Evolutionary conservation across 2,329 filamentous ascomycete genomes (phyloP).

Genomic region (Aureobasidium sp.): DNA sequence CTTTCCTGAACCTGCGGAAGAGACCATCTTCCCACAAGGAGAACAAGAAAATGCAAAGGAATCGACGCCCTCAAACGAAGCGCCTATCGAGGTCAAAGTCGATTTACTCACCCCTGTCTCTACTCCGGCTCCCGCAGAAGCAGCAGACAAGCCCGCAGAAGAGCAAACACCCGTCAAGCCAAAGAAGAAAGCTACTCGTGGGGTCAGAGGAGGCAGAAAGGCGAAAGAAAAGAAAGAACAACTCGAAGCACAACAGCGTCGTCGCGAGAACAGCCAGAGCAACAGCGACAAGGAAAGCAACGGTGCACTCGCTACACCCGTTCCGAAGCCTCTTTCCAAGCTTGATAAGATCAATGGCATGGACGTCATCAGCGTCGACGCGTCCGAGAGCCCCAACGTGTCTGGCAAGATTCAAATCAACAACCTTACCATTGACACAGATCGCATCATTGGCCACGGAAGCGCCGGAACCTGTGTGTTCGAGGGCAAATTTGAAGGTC

Average conservation of each 20-base stretch:
- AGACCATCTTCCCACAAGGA: slow-evolving; percentile 26
- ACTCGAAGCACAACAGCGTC: slow-evolving; percentile 15
- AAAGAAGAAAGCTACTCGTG: slow-evolving; percentile 43
- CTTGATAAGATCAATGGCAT: slow-evolving; percentile 21
- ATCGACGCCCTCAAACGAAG: slow-evolving; percentile 6
- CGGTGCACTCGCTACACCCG: slow-evolving; percentile 20
- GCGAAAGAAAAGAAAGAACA: slow-evolving; percentile 23
- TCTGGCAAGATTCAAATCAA: slow-evolving; percentile 48
- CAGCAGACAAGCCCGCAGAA: slow-evolving; percentile 9
- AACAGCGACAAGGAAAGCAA: slow-evolving; percentile 18
- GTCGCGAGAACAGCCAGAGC: slow-evolving; percentile 11
- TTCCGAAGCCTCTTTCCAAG: slow-evolving; percentile 21
- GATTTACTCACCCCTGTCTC: slow-evolving; percentile 11
- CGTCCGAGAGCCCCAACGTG: slow-evolving; percentile 32
- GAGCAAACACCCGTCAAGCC: slow-evolving; percentile 16
- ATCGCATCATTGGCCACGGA: slow-evolving; percentile 58
- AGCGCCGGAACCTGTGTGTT: slow-evolving; percentile 98
- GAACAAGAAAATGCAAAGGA: slow-evolving; percentile 15
- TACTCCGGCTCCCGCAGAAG: background rate
- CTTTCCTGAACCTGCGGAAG: slow-evolving; percentile 26
- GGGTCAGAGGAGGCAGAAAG: slow-evolving; percentile 29
- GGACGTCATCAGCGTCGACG: slow-evolving; percentile 36
- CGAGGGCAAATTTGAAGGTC: slow-evolving; percentile 84
- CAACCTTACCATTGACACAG: slow-evolving; percentile 50
- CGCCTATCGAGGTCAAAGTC: background rate